Percentiles rank a stretch among this genome's conserved stretches.
phyloP scores from a whole-genome alignment of 495 filamentous ascomycete species.

The Annulohypoxylon maeteangense region DNA sequence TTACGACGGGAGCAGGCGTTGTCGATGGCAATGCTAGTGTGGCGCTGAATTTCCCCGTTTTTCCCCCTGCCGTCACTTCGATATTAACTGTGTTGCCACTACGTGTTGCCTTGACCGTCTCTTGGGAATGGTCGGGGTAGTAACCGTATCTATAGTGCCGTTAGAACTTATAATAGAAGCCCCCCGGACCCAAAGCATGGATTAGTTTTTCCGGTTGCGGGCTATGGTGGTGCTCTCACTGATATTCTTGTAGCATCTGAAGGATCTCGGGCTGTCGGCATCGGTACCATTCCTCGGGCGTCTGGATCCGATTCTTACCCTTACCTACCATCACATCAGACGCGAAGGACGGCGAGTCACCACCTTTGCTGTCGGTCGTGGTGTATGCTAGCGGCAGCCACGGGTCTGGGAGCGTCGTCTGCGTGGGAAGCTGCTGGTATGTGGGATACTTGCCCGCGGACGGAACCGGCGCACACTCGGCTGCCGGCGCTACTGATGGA shows the following conservation, averaged over 20 bases:
- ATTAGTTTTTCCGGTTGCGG: too few species aligned
- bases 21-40: constrained; percentile 55
- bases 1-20: constrained; percentile 61
- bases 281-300: constrained; percentile 61
- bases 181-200: background rate
- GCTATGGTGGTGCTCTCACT: constrained; percentile 42
- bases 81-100: constrained; percentile 61
- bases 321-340: constrained; percentile 53
- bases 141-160: constrained; percentile 53
- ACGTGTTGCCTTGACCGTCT: constrained; percentile 62
- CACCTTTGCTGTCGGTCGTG: constrained; percentile 50
- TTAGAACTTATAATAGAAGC: background rate
- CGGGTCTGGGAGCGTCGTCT: constrained; percentile 60
- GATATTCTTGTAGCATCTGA: constrained; percentile 64
- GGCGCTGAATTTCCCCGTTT: constrained; percentile 58
- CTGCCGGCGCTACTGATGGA: constrained; percentile 28
- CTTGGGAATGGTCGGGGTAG: constrained; percentile 62
- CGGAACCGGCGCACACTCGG: constrained; percentile 50
- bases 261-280: constrained; percentile 65
- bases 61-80: constrained; percentile 57
- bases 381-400: constrained; percentile 61
- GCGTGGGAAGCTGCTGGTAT: constrained; percentile 52
- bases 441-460: constrained; percentile 53
- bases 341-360: constrained; percentile 45
- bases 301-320: constrained; percentile 56